These are phyloP conservation scores for Schizosaccharomyces cryophilus DNA, from an alignment of 805 yeast species.

Conservation along the genomic window DNA sequence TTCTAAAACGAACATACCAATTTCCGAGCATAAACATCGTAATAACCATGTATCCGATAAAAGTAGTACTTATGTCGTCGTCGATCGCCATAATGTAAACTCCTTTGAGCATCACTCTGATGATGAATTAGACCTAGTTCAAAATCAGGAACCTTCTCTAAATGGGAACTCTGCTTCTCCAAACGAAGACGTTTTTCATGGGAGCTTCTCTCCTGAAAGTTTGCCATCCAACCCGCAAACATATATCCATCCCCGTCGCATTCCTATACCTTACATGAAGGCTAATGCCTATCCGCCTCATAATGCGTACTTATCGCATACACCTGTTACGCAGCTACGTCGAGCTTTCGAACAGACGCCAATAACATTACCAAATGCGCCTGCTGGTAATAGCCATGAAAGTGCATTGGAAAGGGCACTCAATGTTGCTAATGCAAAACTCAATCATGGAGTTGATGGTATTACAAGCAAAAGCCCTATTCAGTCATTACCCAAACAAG, in stretches of 20 bases:
- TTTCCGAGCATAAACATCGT: background rate
- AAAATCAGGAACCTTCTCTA: background rate
- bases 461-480: slow-evolving; percentile 13
- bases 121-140: background rate
- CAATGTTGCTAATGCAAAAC: slow-evolving; percentile 61
- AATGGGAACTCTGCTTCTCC: background rate
- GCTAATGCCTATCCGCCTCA: background rate
- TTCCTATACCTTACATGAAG: background rate
- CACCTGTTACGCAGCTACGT: background rate
- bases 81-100: background rate
- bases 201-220: background rate
- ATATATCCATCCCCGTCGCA: slow-evolving; percentile 21
- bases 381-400: background rate
- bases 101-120: background rate
- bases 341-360: background rate
- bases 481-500: background rate
- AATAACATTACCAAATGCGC: background rate
- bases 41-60: background rate
- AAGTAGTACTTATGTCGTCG: background rate
- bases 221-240: background rate
- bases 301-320: background rate
- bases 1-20: background rate
- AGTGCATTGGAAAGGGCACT: slow-evolving; percentile 63
- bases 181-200: background rate
- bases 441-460: slow-evolving; percentile 26